A percentile compares a stretch with the other conserved stretches of the same genome.
These are phyloP conservation scores for Thalassiosira exigua DNA, from an alignment of 352 stramenopile species.

Conservation along the genomic window DNA sequence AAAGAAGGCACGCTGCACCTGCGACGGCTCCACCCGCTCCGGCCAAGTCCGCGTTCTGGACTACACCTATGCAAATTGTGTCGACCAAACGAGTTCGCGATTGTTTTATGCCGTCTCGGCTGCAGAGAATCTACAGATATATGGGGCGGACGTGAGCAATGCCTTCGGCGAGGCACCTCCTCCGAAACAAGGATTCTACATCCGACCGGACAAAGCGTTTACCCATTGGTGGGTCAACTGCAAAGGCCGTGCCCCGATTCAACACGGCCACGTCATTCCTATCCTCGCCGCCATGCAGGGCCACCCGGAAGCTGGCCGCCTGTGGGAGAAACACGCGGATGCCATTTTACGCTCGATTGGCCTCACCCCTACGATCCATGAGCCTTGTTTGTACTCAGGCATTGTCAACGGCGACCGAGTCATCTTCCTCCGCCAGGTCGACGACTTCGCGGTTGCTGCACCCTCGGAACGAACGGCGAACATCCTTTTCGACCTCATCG, in stretches of 20 bases:
- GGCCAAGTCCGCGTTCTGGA: conserved; percentile 32
- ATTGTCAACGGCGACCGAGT: conserved; percentile 35
- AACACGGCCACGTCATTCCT: conserved; percentile 9
- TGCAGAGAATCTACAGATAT: conserved; percentile 22
- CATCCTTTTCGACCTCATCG: conserved; percentile 13
- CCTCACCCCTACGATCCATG: conserved; percentile 55
- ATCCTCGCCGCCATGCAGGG: conserved; percentile 43
- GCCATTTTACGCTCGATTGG: conserved; percentile 37
- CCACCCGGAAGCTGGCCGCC: conserved; percentile 46
- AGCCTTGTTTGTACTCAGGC: conserved; percentile 48
- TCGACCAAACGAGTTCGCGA: conserved; percentile 46
- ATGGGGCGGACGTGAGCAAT: conserved; percentile 56
- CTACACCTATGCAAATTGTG: conserved; percentile 42
- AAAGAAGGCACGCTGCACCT: conserved; percentile 38
- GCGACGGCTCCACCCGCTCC: conserved; percentile 44
- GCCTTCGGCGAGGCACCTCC: conserved; percentile 46
- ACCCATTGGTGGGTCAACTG: not conserved
- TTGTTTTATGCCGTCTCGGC: conserved; percentile 54
- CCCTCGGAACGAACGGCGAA: conserved; percentile 12
- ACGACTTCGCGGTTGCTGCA: conserved; percentile 59
- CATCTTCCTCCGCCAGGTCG: conserved; percentile 55
- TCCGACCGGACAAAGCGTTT: not conserved
- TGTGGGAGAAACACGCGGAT: conserved; percentile 57
- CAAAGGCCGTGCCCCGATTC: not conserved
- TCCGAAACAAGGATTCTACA: conserved; percentile 42